Conservation (phyloP, 305 asterid species). For the Rubia balearica region DNA sequence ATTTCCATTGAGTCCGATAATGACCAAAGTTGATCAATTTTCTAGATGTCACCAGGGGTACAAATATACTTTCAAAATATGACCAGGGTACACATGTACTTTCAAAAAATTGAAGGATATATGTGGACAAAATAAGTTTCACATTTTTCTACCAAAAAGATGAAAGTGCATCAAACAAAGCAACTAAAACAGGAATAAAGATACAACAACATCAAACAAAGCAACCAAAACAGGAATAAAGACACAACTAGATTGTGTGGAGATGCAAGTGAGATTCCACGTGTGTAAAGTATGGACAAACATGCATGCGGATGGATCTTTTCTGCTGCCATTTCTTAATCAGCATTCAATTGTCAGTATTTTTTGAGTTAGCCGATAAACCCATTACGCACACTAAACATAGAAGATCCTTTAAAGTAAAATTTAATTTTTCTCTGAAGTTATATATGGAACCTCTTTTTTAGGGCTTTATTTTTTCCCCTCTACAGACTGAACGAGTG, state of each 20-base stretch:
- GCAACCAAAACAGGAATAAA: not conserved
- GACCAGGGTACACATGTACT: too few relatives aligned
- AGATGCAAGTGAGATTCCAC: conserved; percentile 9
- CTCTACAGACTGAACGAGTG: not conserved
- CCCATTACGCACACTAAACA: conserved; percentile 5
- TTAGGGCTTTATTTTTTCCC: not conserved
- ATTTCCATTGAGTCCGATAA: too few relatives aligned
- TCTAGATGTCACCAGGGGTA: too few relatives aligned
- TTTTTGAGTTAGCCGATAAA: conserved; percentile 11
- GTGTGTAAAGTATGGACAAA: conserved; percentile 9
- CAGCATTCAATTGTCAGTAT: not conserved
- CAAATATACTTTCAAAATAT: too few relatives aligned
- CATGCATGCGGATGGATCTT: conserved; percentile 12
- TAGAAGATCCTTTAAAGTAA: not conserved
- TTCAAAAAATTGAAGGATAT: too few relatives aligned
- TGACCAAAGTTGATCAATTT: too few relatives aligned
- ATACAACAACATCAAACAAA: not conserved
- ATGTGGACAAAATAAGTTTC: too few relatives aligned
- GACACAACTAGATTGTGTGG: conserved; percentile 1
- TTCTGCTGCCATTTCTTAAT: not conserved
- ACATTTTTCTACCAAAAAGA: too few relatives aligned
- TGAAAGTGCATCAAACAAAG: not conserved
- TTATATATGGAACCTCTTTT: not conserved
- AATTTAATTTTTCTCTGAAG: not conserved
- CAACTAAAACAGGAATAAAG: not conserved